Percentiles rank a stretch among this genome's conserved stretches.
Conservation (phyloP, 2,329 filamentous ascomycete genomes). For the Fusarium sp. region DNA sequence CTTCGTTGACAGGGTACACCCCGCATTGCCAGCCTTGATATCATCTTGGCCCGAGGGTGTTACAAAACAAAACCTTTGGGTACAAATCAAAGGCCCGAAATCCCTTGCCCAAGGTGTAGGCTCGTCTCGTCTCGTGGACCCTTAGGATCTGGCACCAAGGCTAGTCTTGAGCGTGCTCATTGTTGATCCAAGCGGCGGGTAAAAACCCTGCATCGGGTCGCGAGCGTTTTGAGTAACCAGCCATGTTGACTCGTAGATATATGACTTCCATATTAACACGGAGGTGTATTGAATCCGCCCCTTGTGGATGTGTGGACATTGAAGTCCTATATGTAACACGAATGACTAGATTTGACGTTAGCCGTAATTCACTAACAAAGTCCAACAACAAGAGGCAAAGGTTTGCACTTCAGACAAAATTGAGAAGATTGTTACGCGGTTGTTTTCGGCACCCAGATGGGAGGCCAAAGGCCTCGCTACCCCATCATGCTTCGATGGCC, state of each 20-base stretch:
- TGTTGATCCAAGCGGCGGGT: slow-evolving; percentile 7
- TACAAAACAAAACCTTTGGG: slow-evolving; percentile 16
- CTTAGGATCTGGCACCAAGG: background rate
- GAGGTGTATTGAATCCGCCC: slow-evolving; percentile 10
- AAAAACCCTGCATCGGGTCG: background rate
- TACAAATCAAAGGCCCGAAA: slow-evolving; percentile 27
- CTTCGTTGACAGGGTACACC: slow-evolving; percentile 18
- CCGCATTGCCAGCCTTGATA: slow-evolving; percentile 23
- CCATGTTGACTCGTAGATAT: slow-evolving; percentile 13
- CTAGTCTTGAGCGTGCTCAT: background rate
- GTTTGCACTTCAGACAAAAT: slow-evolving; percentile 62
- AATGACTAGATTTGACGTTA: slow-evolving; percentile 1
- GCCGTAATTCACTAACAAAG: slow-evolving; percentile 27
- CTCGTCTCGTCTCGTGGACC: slow-evolving; percentile 1
- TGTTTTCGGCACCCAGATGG: slow-evolving; percentile 66
- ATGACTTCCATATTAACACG: background rate
- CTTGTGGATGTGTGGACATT: background rate
- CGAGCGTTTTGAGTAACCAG: slow-evolving; percentile 1
- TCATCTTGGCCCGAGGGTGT: slow-evolving; percentile 9
- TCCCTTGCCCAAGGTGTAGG: slow-evolving; percentile 2
- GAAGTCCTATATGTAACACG: slow-evolving; percentile 1
- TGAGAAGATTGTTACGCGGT: slow-evolving; percentile 77
- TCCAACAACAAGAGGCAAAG: slow-evolving; percentile 46
- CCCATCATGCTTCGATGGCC: slow-evolving; percentile 58
- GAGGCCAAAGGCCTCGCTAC: slow-evolving; percentile 40